phyloP scores from a whole-genome alignment of 208 protist genomes.

The Trypanosoma rangeli region DNA sequence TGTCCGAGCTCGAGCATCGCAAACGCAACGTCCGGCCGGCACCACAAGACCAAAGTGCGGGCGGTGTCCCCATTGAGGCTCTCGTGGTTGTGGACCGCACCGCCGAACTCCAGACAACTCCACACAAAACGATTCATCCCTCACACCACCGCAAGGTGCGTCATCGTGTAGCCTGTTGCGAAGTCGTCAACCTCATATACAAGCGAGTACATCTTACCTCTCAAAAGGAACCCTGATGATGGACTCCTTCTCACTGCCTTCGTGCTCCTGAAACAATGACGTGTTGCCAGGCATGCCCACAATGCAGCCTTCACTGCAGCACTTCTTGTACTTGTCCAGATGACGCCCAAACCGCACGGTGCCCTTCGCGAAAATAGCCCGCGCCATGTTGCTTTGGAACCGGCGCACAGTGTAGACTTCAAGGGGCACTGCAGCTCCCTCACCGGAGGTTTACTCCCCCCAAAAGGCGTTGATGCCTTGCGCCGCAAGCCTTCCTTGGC shows the following conservation, averaged over 20 bases:
- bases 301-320: slow-evolving; percentile 4
- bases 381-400: slow-evolving; percentile 41
- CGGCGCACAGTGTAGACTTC: slow-evolving; percentile 17
- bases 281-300: neutral
- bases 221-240: neutral
- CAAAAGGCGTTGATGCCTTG: neutral
- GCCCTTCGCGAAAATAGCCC: slow-evolving; percentile 25
- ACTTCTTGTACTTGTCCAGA: slow-evolving; percentile 15
- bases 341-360: slow-evolving; percentile 23
- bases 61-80: slow-evolving; percentile 46
- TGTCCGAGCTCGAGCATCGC: slow-evolving; percentile 9
- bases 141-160: slow-evolving; percentile 39
- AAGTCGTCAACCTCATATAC: slow-evolving; percentile 40
- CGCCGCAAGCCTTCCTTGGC: neutral
- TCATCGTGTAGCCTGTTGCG: slow-evolving; percentile 43
- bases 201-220: slow-evolving; percentile 14
- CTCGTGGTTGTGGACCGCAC: slow-evolving; percentile 34
- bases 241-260: neutral
- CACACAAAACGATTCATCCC: slow-evolving; percentile 21
- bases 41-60: slow-evolving; percentile 37
- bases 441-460: neutral
- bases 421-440: neutral
- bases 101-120: slow-evolving; percentile 36
- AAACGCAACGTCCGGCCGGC: slow-evolving; percentile 16
- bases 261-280: neutral